Evolutionary conservation across 768 basidiomycete genomes (phyloP).

Genomic region (Solioccasus polychromus): DNA sequence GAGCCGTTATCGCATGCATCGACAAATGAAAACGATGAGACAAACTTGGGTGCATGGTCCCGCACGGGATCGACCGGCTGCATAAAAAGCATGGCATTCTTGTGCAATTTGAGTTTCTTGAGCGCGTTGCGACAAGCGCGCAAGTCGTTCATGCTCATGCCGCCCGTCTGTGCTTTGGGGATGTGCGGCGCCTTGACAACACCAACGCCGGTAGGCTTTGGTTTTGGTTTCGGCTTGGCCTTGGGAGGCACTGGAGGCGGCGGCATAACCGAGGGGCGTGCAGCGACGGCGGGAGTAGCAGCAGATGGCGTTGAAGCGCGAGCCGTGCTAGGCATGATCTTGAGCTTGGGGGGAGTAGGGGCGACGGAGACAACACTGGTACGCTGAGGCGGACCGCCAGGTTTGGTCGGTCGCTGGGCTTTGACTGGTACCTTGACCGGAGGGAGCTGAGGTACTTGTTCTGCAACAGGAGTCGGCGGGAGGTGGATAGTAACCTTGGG

Average conservation of each 20-base stretch:
- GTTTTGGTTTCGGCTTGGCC: conserved; percentile 25
- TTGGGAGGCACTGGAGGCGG: conserved; percentile 32
- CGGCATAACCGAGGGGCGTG: conserved; percentile 19
- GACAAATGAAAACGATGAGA: conserved; percentile 1
- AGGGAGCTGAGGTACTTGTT: conserved; percentile 54
- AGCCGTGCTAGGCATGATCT: conserved; percentile 31
- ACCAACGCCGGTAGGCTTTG: too few relatives aligned
- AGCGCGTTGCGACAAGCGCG: conserved; percentile 72
- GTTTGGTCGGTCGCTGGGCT: conserved; percentile 30
- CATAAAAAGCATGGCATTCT: conserved; percentile 70
- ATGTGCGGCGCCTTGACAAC: conserved; percentile 43
- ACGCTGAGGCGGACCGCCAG: conserved; percentile 33
- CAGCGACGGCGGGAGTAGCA: conserved; percentile 4
- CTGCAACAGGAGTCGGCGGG: conserved; percentile 66
- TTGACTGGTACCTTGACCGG: conserved; percentile 52
- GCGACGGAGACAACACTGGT: conserved; percentile 27
- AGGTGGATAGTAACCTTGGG: conserved; percentile 88
- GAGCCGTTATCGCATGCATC: conserved; percentile 1
- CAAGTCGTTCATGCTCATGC: conserved; percentile 76
- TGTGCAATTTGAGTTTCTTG: conserved; percentile 76
- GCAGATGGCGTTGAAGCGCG: conserved; percentile 19
- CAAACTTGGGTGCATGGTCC: conserved; percentile 83
- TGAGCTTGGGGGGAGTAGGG: conserved; percentile 54
- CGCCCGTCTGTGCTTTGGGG: conserved; percentile 70
- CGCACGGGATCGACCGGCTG: conserved; percentile 96